Evolutionary conservation across 768 basidiomycete species (phyloP).

Genomic region (Ephemerocybe angulata): DNA sequence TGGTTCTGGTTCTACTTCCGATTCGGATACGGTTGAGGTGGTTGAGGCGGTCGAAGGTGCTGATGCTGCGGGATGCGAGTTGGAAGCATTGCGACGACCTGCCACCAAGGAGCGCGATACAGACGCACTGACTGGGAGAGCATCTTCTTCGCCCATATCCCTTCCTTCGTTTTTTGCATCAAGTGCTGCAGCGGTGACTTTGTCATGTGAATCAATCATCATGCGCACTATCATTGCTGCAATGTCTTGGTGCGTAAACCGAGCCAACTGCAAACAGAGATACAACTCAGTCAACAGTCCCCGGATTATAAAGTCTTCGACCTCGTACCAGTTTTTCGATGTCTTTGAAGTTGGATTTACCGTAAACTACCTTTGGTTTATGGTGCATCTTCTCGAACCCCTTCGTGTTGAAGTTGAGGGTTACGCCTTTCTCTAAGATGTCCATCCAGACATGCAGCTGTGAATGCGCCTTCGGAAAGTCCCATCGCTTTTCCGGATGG

Average conservation of each 20-base stretch:
- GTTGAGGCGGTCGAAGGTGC: no score
- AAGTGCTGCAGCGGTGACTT: no score
- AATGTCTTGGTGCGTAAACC: neutral
- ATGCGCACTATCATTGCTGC: neutral
- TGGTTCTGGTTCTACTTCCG: no score
- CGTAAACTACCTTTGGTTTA: conserved; percentile 24
- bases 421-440: conserved; percentile 30
- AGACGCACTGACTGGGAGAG: no score
- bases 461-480: conserved; percentile 35
- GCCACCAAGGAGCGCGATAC: no score
- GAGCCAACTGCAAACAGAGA: neutral
- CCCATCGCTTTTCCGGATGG: conserved; percentile 22
- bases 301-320: neutral
- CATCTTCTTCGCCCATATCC: no score
- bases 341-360: conserved; percentile 29
- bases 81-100: no score
- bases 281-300: neutral
- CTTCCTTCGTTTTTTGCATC: no score
- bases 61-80: no score
- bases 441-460: conserved; percentile 29
- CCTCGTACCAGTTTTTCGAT: conserved; percentile 26
- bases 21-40: no score
- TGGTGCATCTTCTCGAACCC: conserved; percentile 30
- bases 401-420: conserved; percentile 27
- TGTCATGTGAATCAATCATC: neutral